Conservation (phyloP, 495 filamentous ascomycete species). For the Xylaria castorea region DNA sequence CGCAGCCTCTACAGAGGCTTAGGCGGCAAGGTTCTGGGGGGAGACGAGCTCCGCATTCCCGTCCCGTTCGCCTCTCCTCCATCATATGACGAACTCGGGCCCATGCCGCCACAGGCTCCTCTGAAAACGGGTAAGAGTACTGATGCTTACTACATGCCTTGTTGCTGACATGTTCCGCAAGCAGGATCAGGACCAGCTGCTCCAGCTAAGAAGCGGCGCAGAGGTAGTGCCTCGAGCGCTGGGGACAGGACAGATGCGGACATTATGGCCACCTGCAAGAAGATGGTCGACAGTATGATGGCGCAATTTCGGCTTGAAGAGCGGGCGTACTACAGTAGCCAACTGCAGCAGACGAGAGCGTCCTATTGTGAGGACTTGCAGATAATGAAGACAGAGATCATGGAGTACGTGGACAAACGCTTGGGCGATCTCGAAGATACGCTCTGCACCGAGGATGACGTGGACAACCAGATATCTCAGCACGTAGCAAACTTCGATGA, state of each 20-base stretch:
- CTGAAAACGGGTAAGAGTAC: conserved; percentile 4
- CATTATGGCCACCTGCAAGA: conserved; percentile 7
- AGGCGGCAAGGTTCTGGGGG: conserved; percentile 7
- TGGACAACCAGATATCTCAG: conserved; percentile 17
- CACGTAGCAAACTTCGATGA: conserved; percentile 16
- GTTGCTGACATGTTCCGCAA: neutral
- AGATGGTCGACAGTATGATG: conserved; percentile 12
- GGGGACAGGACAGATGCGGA: conserved; percentile 10
- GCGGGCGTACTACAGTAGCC: conserved; percentile 13
- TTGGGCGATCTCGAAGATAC: conserved; percentile 14
- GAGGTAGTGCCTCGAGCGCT: conserved; percentile 7
- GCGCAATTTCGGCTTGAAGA: conserved; percentile 13
- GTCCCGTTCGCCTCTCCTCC: conserved; percentile 6
- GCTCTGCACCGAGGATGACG: neutral
- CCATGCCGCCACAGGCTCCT: conserved; percentile 13
- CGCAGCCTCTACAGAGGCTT: conserved; percentile 8
- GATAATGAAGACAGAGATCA: conserved; percentile 1
- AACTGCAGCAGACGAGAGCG: conserved; percentile 5
- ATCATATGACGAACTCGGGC: conserved; percentile 3
- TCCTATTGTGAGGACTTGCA: neutral
- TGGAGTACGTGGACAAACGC: conserved; percentile 10
- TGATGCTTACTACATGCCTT: conserved; percentile 1
- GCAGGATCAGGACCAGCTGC: conserved; percentile 5
- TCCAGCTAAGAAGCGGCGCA: conserved; percentile 12
- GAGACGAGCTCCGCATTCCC: conserved; percentile 4